Evolutionary conservation across 192 early-diverging fungal genomes (phyloP).

Genomic region (Helicostylum pulchrum): DNA sequence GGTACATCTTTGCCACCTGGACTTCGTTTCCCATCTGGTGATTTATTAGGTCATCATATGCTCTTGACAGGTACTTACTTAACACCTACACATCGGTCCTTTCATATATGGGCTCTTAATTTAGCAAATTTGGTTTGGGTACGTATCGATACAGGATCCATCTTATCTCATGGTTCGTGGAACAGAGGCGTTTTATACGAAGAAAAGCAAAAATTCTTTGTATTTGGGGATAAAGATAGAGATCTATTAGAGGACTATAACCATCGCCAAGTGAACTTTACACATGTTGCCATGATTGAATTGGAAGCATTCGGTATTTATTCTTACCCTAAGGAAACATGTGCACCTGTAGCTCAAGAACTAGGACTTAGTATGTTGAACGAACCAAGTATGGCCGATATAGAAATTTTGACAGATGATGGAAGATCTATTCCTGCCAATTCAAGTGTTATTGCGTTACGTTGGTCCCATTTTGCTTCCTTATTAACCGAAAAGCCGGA

Average conservation of each 20-base stretch:
- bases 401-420: slow-evolving; percentile 42
- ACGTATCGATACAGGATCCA: slow-evolving; percentile 58
- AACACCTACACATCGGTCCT: slow-evolving; percentile 54
- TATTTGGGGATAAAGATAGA: slow-evolving; percentile 66
- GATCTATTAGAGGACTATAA: slow-evolving; percentile 72
- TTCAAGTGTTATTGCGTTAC: slow-evolving; percentile 37
- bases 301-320: slow-evolving; percentile 68
- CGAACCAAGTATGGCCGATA: slow-evolving; percentile 45
- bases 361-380: slow-evolving; percentile 44
- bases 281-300: slow-evolving; percentile 62
- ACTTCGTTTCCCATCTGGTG: slow-evolving; percentile 69
- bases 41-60: slow-evolving; percentile 60
- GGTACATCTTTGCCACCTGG: slow-evolving; percentile 68
- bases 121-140: slow-evolving; percentile 54
- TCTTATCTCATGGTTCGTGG: slow-evolving; percentile 70
- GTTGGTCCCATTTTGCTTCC: slow-evolving; percentile 47
- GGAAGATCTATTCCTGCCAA: slow-evolving; percentile 44
- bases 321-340: slow-evolving; percentile 44
- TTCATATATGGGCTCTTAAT: slow-evolving; percentile 68
- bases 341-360: slow-evolving; percentile 46
- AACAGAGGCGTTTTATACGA: slow-evolving; percentile 63
- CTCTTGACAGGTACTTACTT: slow-evolving; percentile 70
- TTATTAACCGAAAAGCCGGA: slow-evolving; percentile 35
- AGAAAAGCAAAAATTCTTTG: slow-evolving; percentile 55
- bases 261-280: slow-evolving; percentile 70